These are phyloP conservation scores for Ganoderma meredithae DNA, from an alignment of 1,284 basidiomycete species.

Conservation along the genomic window DNA sequence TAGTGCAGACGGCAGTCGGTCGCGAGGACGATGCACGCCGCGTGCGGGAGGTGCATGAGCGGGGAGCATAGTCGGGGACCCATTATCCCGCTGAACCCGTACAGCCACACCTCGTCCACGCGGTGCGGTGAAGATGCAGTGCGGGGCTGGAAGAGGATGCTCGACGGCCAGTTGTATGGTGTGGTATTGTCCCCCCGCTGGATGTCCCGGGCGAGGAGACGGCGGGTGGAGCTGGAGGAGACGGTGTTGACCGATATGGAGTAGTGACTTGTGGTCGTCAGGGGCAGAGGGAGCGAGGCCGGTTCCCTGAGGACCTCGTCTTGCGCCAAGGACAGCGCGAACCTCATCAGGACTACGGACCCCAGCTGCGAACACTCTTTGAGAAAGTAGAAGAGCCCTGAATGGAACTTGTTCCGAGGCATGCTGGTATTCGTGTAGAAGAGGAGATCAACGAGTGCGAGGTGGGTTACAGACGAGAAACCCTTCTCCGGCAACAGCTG, in stretches of 20 bases:
- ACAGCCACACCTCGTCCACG: conserved; percentile 12
- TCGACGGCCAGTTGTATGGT: neutral
- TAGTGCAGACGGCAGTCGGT: neutral
- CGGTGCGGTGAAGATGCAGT: neutral
- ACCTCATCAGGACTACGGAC: neutral
- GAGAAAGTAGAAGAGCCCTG: neutral
- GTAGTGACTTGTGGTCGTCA: neutral
- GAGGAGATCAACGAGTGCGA: neutral
- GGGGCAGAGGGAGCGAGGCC: neutral
- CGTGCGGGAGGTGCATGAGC: neutral
- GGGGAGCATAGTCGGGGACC: neutral
- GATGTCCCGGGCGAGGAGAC: neutral
- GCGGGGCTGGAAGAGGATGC: neutral
- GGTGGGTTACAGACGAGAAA: conserved; percentile 8
- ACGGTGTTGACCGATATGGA: conserved; percentile 6
- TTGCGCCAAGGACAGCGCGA: neutral
- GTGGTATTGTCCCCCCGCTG: neutral
- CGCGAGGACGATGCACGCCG: neutral
- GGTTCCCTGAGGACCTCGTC: neutral
- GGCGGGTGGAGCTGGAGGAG: conserved; percentile 4
- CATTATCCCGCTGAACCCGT: neutral
- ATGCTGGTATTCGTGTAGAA: neutral
- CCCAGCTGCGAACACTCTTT: conserved; percentile 8
- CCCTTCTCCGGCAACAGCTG: neutral
- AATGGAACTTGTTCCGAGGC: neutral